A percentile compares a stretch with the other conserved stretches of the same genome.
These are phyloP conservation scores for Daldinia sp. DNA, from an alignment of 2,329 filamentous ascomycete genomes.

Conservation along the genomic window DNA sequence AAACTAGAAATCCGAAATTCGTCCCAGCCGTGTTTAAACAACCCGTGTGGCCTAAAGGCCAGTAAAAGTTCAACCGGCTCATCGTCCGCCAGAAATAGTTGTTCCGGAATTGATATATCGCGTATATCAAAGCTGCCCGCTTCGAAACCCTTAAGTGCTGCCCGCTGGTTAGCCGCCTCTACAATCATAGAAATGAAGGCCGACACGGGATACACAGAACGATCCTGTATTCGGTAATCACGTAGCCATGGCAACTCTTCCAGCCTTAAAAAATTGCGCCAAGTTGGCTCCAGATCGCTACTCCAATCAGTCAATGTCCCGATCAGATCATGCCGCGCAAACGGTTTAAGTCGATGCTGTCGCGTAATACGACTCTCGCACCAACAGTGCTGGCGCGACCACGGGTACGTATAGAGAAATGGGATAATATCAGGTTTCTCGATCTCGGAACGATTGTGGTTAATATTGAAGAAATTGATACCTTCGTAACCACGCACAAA, in stretches of 20 bases:
- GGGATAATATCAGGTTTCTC: constrained; percentile 42
- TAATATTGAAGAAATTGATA: constrained; percentile 45
- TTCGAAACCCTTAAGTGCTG: constrained; percentile 40
- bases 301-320: constrained; percentile 47
- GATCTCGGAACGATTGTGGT: constrained; percentile 41
- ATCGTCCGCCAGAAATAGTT: constrained; percentile 48
- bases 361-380: constrained; percentile 44
- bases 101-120: constrained; percentile 48
- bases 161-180: constrained; percentile 40
- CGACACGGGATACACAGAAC: constrained; percentile 56
- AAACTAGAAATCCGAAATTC: constrained; percentile 51
- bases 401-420: constrained; percentile 45
- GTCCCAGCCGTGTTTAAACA: constrained; percentile 43
- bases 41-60: constrained; percentile 44
- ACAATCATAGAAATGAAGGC: constrained; percentile 53
- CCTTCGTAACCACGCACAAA: constrained; percentile 42
- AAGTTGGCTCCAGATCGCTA: constrained; percentile 49
- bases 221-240: constrained; percentile 58
- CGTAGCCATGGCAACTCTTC: constrained; percentile 56
- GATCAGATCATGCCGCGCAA: constrained; percentile 48
- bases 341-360: constrained; percentile 47
- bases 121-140: constrained; percentile 49
- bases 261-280: constrained; percentile 50
- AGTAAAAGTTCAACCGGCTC: constrained; percentile 49
- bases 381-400: constrained; percentile 47